Conservation (phyloP, 2,329 filamentous ascomycete genomes). For the Didymella exigua region DNA sequence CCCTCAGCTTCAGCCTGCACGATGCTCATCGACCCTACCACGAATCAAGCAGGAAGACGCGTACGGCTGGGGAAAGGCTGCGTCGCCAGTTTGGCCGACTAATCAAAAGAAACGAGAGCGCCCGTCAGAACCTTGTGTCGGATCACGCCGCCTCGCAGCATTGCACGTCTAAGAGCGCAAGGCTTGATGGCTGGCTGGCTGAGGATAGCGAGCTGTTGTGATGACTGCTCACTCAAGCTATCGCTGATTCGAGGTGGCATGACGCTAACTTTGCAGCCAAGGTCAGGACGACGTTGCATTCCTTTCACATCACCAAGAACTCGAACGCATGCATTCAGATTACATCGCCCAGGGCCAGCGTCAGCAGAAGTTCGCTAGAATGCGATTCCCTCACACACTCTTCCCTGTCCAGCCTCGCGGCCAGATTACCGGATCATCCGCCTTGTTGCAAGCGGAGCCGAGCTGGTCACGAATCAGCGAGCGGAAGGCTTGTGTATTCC, state of each 20-base stretch:
- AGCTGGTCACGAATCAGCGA: slow-evolving; percentile 35
- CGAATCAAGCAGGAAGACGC: slow-evolving; percentile 38
- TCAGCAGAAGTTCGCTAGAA: slow-evolving; percentile 17
- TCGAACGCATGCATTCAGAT: slow-evolving; percentile 10
- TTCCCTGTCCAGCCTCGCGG: slow-evolving; percentile 36
- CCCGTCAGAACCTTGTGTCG: slow-evolving; percentile 39
- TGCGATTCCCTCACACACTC: slow-evolving; percentile 8
- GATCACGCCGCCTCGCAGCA: slow-evolving; percentile 37
- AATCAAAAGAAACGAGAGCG: slow-evolving; percentile 40
- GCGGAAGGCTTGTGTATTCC: slow-evolving; percentile 34
- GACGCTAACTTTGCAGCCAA: slow-evolving; percentile 11
- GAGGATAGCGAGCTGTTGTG: slow-evolving; percentile 26
- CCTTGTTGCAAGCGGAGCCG: slow-evolving; percentile 34
- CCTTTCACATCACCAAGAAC: slow-evolving; percentile 4
- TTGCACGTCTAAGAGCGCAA: slow-evolving; percentile 31
- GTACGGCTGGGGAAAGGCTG: slow-evolving; percentile 23
- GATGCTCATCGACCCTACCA: slow-evolving; percentile 24
- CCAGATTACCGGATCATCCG: slow-evolving; percentile 37
- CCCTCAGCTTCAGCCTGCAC: slow-evolving; percentile 39
- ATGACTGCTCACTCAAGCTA: slow-evolving; percentile 34
- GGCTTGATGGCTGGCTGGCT: slow-evolving; percentile 21
- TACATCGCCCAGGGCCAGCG: slow-evolving; percentile 20
- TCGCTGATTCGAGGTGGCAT: slow-evolving; percentile 26
- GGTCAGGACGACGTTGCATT: slow-evolving; percentile 10
- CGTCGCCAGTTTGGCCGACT: slow-evolving; percentile 34